phyloP scores from a whole-genome alignment of 441 rosid species.

The Pelargonium citronellum region DNA sequence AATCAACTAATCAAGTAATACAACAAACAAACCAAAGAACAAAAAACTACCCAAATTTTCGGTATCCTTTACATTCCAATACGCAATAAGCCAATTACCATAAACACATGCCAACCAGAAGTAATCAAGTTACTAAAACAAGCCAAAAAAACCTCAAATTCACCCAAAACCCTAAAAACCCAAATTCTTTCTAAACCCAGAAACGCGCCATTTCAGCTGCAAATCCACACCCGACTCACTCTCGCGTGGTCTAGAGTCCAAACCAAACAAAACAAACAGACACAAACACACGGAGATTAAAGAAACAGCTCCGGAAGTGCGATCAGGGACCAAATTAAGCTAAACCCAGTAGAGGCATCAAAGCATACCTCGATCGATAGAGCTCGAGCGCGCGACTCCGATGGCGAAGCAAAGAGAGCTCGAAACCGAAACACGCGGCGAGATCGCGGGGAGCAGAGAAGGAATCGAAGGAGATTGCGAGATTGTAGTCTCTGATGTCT shows the following conservation, averaged over 20 bases:
- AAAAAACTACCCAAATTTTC: background rate
- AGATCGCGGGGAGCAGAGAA: background rate
- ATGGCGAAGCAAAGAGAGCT: background rate
- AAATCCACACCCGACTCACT: background rate
- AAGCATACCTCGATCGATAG: constrained; percentile 1
- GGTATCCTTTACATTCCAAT: background rate
- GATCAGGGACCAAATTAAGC: background rate
- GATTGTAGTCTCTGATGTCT: background rate
- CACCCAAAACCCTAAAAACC: background rate
- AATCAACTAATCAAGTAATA: background rate
- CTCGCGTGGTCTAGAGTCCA: no score
- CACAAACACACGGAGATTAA: background rate
- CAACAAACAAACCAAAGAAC: no score
- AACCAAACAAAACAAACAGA: no score
- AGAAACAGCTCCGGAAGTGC: background rate
- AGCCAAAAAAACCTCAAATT: background rate
- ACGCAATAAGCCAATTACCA: background rate
- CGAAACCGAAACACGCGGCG: background rate
- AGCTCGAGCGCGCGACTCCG: background rate
- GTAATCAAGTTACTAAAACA: background rate
- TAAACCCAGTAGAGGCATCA: background rate
- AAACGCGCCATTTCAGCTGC: background rate
- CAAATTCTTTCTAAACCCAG: background rate
- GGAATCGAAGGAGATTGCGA: background rate
- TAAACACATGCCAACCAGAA: background rate